A percentile compares a stretch with the other conserved stretches of the same genome.
Conservation (phyloP, 768 basidiomycete species). For the Serendipita sp. region DNA sequence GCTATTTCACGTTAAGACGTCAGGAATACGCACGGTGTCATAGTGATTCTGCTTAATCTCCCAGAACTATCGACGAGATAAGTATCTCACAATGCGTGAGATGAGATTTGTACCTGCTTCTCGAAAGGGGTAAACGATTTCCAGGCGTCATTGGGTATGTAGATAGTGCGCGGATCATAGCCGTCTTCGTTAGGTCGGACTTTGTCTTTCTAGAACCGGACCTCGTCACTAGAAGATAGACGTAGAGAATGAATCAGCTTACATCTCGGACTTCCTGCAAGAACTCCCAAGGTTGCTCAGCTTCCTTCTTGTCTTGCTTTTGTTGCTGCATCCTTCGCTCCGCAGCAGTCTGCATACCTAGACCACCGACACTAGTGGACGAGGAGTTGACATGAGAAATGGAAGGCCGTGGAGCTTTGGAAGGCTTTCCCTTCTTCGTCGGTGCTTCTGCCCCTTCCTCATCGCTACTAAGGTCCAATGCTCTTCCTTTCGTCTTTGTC, state of each 20-base stretch:
- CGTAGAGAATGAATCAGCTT: constrained; percentile 13
- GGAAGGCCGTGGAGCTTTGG: constrained; percentile 8
- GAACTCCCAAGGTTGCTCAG: constrained; percentile 65
- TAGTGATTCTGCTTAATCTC: constrained; percentile 96
- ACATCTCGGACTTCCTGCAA: constrained; percentile 58
- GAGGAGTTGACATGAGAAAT: background rate
- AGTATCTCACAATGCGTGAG: background rate
- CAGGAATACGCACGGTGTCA: constrained; percentile 49
- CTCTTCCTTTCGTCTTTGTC: background rate
- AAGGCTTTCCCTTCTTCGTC: constrained; percentile 6
- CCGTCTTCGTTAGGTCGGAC: constrained; percentile 59
- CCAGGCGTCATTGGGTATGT: constrained; percentile 65
- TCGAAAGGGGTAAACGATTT: constrained; percentile 85
- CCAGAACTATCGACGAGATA: constrained; percentile 39
- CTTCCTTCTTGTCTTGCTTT: constrained; percentile 67
- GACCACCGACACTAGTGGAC: constrained; percentile 2
- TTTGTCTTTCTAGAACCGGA: constrained; percentile 51
- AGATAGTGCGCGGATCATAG: constrained; percentile 82
- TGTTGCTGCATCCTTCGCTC: constrained; percentile 58
- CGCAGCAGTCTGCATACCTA: constrained; percentile 55
- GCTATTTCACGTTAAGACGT: constrained; percentile 16
- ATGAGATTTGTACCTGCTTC: constrained; percentile 41
- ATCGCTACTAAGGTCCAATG: constrained; percentile 12
- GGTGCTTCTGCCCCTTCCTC: constrained; percentile 12
- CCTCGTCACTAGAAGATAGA: background rate